Evolutionary conservation across 106 monocot species (phyloP), one percentile per base, ranked within the genome.

Genomic region (Dendrobium catenatum): DNA sequence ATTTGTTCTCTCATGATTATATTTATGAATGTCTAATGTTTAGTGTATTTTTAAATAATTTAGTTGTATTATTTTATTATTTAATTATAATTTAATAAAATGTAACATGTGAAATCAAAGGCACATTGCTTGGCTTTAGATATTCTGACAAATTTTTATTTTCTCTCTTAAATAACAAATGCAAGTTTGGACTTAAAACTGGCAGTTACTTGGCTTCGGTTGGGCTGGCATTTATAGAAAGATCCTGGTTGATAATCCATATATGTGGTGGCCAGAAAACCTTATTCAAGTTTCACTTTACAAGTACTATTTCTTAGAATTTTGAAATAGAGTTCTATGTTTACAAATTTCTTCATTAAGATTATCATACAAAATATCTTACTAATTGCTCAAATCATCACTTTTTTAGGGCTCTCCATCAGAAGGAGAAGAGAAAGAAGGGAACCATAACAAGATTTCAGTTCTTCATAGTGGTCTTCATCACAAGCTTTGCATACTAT

Each of bases 261-360:
- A 88, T 73, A 91, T 91, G 88, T 91, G 91, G 91, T 91, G 91
- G 91, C 91, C 91, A 2, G 11, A 49, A 58, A 91, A 78, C 61
- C 84, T 91, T 15, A 85, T 91, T 7, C 88, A 91, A 64, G 91
- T 91, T 27, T 91, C 91, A 10, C 86, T 89, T 37, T 91, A 83
- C 83, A 83, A 84, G 91, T 85, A 47, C 24, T 19, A 44, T 1
- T 24, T 75, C n/a, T 61, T 24, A 24, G 20, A 4, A 15, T 51
- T 51, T 51, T 51, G 2, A 2, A 16, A 2, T 8, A 61, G 0
- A 51, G 16, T 13, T 51, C 13, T 22, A 4, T 29, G 2, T 5
- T 3, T 2, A 40, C 1, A 56, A 61, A 22, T 20, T 22, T 61
- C 1, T 37, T 37, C 37, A 37, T 37, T 37, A 37, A 37, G 37